phyloP scores from a whole-genome alignment of 2,329 filamentous ascomycete genomes.

The Didymella glomerata region DNA sequence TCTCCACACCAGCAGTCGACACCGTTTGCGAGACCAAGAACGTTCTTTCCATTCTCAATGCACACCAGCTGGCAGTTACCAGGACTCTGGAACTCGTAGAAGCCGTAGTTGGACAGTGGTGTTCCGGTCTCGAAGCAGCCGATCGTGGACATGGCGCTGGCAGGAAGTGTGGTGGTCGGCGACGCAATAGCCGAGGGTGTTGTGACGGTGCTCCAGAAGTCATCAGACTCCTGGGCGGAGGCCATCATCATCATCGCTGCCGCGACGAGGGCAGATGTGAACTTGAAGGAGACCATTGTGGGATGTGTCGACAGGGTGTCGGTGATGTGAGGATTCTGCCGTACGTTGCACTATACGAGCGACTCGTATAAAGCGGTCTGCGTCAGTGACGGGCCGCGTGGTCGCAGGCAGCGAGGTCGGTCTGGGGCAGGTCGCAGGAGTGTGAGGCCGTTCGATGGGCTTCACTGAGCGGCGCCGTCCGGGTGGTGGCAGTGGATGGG shows the following conservation, averaged over 20 bases:
- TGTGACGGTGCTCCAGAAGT: slow-evolving; percentile 28
- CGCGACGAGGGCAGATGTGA: slow-evolving; percentile 44
- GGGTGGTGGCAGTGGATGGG: slow-evolving; percentile 19
- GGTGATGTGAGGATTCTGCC: slow-evolving; percentile 18
- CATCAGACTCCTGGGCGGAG: slow-evolving; percentile 33
- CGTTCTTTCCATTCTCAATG: slow-evolving; percentile 57
- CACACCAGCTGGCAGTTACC: slow-evolving; percentile 66
- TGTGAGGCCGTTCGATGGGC: slow-evolving; percentile 16
- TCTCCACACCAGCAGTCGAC: slow-evolving; percentile 78
- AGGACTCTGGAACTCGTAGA: slow-evolving; percentile 61
- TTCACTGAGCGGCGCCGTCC: slow-evolving; percentile 14
- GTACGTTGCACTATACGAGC: slow-evolving; percentile 26
- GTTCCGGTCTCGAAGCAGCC: slow-evolving; percentile 63
- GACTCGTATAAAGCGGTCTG: slow-evolving; percentile 23
- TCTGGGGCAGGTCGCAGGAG: slow-evolving; percentile 33
- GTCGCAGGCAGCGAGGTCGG: slow-evolving; percentile 21
- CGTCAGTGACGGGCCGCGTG: slow-evolving; percentile 28
- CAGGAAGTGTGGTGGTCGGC: slow-evolving; percentile 41
- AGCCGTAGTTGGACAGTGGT: slow-evolving; percentile 59
- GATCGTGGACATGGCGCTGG: slow-evolving; percentile 44
- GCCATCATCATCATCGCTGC: slow-evolving; percentile 41
- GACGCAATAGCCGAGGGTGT: slow-evolving; percentile 38
- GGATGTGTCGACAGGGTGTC: slow-evolving; percentile 14
- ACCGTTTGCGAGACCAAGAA: slow-evolving; percentile 69
- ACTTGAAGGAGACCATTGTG: slow-evolving; percentile 46